Evolutionary conservation across 805 yeast genomes (phyloP).

Genomic region (Sungouiozyma ichnusensis): DNA sequence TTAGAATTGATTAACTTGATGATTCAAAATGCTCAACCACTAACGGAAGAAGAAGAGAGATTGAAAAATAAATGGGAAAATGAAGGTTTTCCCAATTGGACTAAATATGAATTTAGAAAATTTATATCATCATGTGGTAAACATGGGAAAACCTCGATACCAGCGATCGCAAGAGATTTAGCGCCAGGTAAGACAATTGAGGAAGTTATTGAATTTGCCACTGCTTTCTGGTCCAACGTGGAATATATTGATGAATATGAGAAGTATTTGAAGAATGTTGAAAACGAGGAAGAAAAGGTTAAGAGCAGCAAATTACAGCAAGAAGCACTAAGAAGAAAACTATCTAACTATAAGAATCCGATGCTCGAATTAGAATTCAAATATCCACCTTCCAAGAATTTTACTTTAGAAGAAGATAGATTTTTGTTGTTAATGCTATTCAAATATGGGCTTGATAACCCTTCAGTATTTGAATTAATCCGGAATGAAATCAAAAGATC

Average conservation of each 20-base stretch:
- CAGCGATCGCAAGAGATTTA: slow-evolving; percentile 65
- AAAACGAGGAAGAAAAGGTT: slow-evolving; percentile 79
- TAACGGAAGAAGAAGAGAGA: slow-evolving; percentile 72
- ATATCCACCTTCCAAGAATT: slow-evolving; percentile 60
- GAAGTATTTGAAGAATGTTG: slow-evolving; percentile 67
- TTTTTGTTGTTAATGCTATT: slow-evolving; percentile 72
- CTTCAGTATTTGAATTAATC: slow-evolving; percentile 68
- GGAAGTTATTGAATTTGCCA: slow-evolving; percentile 69
- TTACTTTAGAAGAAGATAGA: slow-evolving; percentile 84
- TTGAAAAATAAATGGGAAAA: slow-evolving; percentile 47
- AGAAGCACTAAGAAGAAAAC: slow-evolving; percentile 67
- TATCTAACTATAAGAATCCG: slow-evolving; percentile 63
- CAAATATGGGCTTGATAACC: slow-evolving; percentile 69
- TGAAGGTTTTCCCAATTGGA: slow-evolving; percentile 76
- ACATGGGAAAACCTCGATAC: slow-evolving; percentile 68
- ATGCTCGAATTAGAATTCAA: slow-evolving; percentile 64
- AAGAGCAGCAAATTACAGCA: slow-evolving; percentile 56
- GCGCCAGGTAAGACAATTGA: slow-evolving; percentile 66
- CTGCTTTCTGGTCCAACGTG: slow-evolving; percentile 71
- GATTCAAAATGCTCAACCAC: slow-evolving; percentile 64
- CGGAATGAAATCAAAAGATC: slow-evolving; percentile 63
- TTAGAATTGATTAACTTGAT: slow-evolving; percentile 57
- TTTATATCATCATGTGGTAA: slow-evolving; percentile 66
- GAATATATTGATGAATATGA: slow-evolving; percentile 84
- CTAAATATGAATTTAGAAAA: slow-evolving; percentile 76